phyloP scores from a whole-genome alignment of 2,329 filamentous ascomycete species.

The Hymenoscyphus albidus region DNA sequence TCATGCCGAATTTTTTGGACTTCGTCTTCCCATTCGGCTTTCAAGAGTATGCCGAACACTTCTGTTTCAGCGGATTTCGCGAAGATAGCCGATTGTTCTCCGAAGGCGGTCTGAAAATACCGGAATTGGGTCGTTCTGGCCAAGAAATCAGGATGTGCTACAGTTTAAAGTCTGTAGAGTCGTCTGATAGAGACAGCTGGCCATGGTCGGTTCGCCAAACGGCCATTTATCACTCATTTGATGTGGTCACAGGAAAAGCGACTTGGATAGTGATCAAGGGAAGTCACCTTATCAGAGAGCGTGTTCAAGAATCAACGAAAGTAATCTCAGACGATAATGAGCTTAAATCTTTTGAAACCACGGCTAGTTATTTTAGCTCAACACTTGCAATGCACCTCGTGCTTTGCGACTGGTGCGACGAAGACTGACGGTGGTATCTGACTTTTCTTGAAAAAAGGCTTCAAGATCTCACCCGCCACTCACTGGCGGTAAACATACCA shows the following conservation, averaged over 20 bases:
- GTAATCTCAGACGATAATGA: not conserved
- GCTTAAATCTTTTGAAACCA: not conserved
- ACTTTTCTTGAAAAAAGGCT: slow-evolving; percentile 36
- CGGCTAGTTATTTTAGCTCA: not conserved
- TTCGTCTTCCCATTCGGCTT: not conserved
- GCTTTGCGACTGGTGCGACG: slow-evolving; percentile 37
- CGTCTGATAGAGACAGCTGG: slow-evolving; percentile 2
- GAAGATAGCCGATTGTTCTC: not conserved
- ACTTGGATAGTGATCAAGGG: slow-evolving; percentile 33
- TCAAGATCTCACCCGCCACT: slow-evolving; percentile 17
- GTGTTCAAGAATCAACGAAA: not conserved
- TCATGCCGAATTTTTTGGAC: not conserved
- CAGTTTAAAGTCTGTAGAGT: not conserved
- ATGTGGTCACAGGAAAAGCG: slow-evolving; percentile 32
- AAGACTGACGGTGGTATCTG: slow-evolving; percentile 43
- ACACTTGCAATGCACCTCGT: slow-evolving; percentile 35
- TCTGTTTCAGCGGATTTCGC: not conserved
- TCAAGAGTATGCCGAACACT: not conserved
- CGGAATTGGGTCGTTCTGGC: not conserved
- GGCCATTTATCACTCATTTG: slow-evolving; percentile 38
- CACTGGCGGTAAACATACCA: not conserved
- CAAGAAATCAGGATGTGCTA: not conserved
- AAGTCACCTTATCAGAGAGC: not conserved
- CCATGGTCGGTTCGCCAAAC: slow-evolving; percentile 38
- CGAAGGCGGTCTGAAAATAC: not conserved